Percentiles rank a stretch among this genome's conserved stretches.
These are phyloP conservation scores for Collariella sp. DNA, from an alignment of 495 filamentous ascomycete genomes.

Conservation along the genomic window DNA sequence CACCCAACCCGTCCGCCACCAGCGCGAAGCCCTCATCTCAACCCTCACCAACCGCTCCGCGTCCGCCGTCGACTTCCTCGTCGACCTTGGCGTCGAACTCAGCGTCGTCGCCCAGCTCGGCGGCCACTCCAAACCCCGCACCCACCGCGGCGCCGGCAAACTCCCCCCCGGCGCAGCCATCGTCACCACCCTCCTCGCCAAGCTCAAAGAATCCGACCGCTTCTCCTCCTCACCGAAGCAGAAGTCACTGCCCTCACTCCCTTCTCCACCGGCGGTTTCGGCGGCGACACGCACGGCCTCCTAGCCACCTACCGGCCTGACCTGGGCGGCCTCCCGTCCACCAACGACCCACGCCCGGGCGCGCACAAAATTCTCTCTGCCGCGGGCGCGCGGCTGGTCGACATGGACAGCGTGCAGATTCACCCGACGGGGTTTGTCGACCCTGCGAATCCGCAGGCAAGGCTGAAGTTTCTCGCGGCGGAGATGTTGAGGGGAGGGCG, in stretches of 20 bases:
- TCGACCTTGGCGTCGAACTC: conserved; percentile 46
- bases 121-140: conserved; percentile 45
- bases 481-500: conserved; percentile 50
- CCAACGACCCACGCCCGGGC: conserved; percentile 47
- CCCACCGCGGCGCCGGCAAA: conserved; percentile 44
- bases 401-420: conserved; percentile 52
- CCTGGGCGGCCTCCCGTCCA: conserved; percentile 48
- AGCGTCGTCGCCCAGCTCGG: conserved; percentile 46
- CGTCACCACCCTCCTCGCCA: conserved; percentile 40
- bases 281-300: conserved; percentile 47
- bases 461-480: conserved; percentile 52
- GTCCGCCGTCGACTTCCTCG: conserved; percentile 44
- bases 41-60: conserved; percentile 34
- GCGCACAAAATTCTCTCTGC: conserved; percentile 39
- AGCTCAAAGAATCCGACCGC: conserved; percentile 31
- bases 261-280: conserved; percentile 51
- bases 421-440: conserved; percentile 69
- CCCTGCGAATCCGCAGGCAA: conserved; percentile 35
- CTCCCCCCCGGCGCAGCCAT: conserved; percentile 47
- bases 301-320: conserved; percentile 48
- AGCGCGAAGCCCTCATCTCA: conserved; percentile 36
- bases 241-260: too few species aligned
- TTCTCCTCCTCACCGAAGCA: conserved; percentile 34
- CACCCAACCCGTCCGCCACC: conserved; percentile 1
- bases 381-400: conserved; percentile 43